Percentiles rank a stretch among this genome's conserved stretches.
Conservation (phyloP, 169 alveolate genomes). For the Plasmodium falciparum region DNA sequence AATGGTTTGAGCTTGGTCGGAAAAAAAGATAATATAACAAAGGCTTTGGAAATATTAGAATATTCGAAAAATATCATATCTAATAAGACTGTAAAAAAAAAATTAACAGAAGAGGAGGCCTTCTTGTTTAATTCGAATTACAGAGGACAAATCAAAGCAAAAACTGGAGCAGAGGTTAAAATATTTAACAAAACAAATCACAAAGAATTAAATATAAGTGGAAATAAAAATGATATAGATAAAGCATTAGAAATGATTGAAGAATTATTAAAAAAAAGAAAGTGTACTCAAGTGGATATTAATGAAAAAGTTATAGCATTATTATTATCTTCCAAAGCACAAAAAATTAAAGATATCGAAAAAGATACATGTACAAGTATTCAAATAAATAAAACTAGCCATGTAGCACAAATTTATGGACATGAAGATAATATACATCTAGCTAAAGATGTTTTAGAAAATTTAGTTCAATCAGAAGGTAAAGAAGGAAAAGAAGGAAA, state of each 20-base stretch:
- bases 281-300: constrained; percentile 48
- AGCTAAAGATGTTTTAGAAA: constrained; percentile 65
- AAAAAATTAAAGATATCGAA: constrained; percentile 73
- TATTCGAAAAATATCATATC: constrained; percentile 48
- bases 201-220: constrained; percentile 74
- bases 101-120: constrained; percentile 60
- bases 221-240: constrained; percentile 67
- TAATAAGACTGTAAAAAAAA: constrained; percentile 46
- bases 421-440: constrained; percentile 48
- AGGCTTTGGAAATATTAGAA: constrained; percentile 57
- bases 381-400: constrained; percentile 51
- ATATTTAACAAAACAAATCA: constrained; percentile 51
- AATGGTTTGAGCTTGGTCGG: constrained; percentile 67
- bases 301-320: constrained; percentile 65
- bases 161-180: constrained; percentile 74
- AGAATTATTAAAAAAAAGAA: constrained; percentile 55
- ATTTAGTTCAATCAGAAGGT: constrained; percentile 25
- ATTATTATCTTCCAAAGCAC: constrained; percentile 59
- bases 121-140: constrained; percentile 58
- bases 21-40: constrained; percentile 30
- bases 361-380: constrained; percentile 72
- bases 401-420: constrained; percentile 70
- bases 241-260: constrained; percentile 57
- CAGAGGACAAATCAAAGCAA: constrained; percentile 35
- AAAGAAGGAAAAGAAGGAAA: constrained; percentile 37